Percentiles rank a stretch among this genome's conserved stretches.
Conservation (phyloP, 345 rosid genomes). For the Corchorus olitorius region DNA sequence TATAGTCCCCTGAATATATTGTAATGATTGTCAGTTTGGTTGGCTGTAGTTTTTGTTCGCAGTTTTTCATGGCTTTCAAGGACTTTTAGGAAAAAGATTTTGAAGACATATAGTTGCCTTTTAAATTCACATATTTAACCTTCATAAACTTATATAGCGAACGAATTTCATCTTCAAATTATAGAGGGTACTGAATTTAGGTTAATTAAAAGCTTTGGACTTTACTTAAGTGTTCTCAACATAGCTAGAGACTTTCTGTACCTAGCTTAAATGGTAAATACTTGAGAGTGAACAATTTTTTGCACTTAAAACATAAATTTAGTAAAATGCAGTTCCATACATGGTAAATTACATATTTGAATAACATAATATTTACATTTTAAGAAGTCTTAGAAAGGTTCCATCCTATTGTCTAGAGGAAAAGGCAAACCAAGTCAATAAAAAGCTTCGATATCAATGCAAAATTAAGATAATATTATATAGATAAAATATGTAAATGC, state of each 20-base stretch:
- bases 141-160: not conserved
- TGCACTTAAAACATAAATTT: not conserved
- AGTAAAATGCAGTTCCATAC: slow-evolving; percentile 14
- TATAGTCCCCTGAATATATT: not conserved
- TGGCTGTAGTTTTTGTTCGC: not conserved
- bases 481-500: not conserved
- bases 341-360: slow-evolving; percentile 20
- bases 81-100: not conserved
- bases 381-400: slow-evolving; percentile 18
- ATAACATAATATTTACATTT: slow-evolving; percentile 28
- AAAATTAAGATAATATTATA: not conserved
- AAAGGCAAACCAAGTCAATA: slow-evolving; percentile 3
- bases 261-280: not conserved
- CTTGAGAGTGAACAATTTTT: not conserved
- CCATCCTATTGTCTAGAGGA: slow-evolving; percentile 7
- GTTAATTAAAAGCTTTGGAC: slow-evolving; percentile 3
- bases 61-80: not conserved
- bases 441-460: not conserved
- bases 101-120: not conserved
- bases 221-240: not conserved
- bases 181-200: not conserved
- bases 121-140: not conserved
- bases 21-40: not conserved
- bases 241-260: not conserved
- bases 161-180: not conserved